Base-by-base conservation (phyloP, 2,329 filamentous ascomycete species). In the Fusarium temperatum region DNA sequence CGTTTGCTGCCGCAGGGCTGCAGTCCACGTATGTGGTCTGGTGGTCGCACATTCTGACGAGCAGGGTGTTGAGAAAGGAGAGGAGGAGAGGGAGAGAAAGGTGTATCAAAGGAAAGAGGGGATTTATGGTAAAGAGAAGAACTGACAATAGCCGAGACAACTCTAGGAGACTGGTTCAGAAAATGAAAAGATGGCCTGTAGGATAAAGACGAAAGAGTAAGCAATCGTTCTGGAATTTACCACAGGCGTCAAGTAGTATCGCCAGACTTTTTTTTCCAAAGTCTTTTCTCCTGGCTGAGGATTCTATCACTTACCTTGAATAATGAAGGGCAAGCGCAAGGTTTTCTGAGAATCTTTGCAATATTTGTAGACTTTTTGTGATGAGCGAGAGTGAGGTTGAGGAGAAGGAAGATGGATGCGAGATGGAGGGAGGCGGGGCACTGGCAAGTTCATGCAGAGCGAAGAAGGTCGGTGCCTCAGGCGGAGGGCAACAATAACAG, bases 11-110 rank as follows among this genome's bases (percentile, higher is more conserved):
- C 30, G 68, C 63, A 45, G 42, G 8, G 24, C 64, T 70, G 20
- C 73, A 76, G 14, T 73, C 62, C 26, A 60, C 45, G 18, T 48
- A 69, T 13, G 68, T 9, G 2, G 57, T 50, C 7, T 17, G 26
- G 10, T 65, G 61, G 0, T 30, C n/a, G 57, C 74, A 47, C 35
- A 36, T 36, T 2, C 1, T 36, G 28, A 11, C 15, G 17, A 44
- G 6, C 8, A n/a, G 22, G 38, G 12, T 0, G 1, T 15, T 22
- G 39, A n/a, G 39, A 5, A 41, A 8, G 9, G 15, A n/a, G 41
- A 32, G 8, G 17, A 5, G 24, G 24, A 18, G 13, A 11, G 17
- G 24, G 5, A 7, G 42, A 11, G 6, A 9, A 18, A 36, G 17
- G 17, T 18, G 35, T 36, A 0, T 36, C 35, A 36, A 36, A 36